phyloP scores from a whole-genome alignment of 805 yeast species.

The Blastobotrys parvus region DNA sequence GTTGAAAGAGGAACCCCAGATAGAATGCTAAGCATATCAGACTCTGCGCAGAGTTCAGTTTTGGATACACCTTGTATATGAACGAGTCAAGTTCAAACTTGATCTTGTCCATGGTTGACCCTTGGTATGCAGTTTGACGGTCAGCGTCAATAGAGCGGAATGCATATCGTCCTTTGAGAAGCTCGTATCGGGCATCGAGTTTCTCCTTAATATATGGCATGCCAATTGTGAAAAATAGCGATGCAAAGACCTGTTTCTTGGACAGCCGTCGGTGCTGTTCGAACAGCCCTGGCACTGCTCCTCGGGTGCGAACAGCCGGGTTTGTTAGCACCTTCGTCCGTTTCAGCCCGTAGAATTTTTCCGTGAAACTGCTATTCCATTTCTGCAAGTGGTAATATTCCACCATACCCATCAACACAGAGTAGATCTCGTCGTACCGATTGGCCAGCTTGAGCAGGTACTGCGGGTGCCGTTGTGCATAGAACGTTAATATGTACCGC shows the following conservation, averaged over 20 bases:
- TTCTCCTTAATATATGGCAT: constrained; percentile 64
- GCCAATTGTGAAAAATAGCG: constrained; percentile 48
- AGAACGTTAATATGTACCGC: constrained; percentile 70
- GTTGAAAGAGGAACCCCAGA: constrained; percentile 59
- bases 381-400: constrained; percentile 62
- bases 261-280: constrained; percentile 48
- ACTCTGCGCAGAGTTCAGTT: constrained; percentile 38
- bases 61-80: constrained; percentile 58
- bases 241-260: constrained; percentile 41
- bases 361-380: constrained; percentile 85
- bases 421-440: constrained; percentile 68
- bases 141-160: constrained; percentile 37
- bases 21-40: constrained; percentile 48
- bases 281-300: constrained; percentile 30
- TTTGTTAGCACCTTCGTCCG: constrained; percentile 35
- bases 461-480: constrained; percentile 71
- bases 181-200: constrained; percentile 54
- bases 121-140: constrained; percentile 14
- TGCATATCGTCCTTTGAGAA: constrained; percentile 49
- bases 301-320: constrained; percentile 20
- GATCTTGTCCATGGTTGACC: constrained; percentile 17
- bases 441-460: constrained; percentile 53
- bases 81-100: constrained; percentile 22
- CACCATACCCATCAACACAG: constrained; percentile 49
- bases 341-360: constrained; percentile 85